Conservation (phyloP, 2,329 filamentous ascomycete species). For the Diaporthe sp. region DNA sequence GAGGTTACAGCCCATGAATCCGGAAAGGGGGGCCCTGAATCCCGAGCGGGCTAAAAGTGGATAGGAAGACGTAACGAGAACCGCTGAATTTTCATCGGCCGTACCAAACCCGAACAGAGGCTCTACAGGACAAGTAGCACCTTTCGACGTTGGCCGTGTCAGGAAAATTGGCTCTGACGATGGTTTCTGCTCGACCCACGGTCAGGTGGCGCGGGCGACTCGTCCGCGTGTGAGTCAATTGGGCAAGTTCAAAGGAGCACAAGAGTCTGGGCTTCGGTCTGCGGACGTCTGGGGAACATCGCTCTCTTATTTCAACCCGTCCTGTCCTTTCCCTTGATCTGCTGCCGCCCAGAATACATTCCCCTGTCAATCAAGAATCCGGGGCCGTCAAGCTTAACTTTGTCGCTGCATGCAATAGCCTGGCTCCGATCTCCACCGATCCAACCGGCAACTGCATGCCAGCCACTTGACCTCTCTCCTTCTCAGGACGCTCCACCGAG, state of each 20-base stretch:
- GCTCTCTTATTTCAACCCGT: neutral
- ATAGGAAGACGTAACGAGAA: constrained; percentile 30
- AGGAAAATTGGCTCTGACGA: constrained; percentile 23
- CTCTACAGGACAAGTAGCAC: constrained; percentile 11
- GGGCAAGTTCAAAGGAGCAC: neutral
- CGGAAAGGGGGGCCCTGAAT: constrained; percentile 1
- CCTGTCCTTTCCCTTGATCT: neutral
- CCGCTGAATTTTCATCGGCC: constrained; percentile 15
- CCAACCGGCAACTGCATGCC: neutral
- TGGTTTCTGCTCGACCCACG: constrained; percentile 18
- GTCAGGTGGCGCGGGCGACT: constrained; percentile 16
- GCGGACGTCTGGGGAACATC: neutral
- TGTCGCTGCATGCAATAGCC: constrained; percentile 21
- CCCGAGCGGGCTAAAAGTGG: constrained; percentile 27
- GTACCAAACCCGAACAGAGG: constrained; percentile 4
- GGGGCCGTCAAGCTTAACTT: constrained; percentile 24
- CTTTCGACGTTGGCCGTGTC: constrained; percentile 20
- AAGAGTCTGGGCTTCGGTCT: neutral
- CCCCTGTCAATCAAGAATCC: constrained; percentile 9
- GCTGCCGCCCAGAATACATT: neutral
- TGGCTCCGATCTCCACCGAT: constrained; percentile 19
- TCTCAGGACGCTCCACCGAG: constrained; percentile 8
- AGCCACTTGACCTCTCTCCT: constrained; percentile 4
- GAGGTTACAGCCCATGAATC: neutral
- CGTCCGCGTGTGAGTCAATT: constrained; percentile 9